A percentile compares a stretch with the other conserved stretches of the same genome.
Evolutionary conservation across 2,329 filamentous ascomycete genomes (phyloP).

Genomic region (Scedosporium minutisporum): DNA sequence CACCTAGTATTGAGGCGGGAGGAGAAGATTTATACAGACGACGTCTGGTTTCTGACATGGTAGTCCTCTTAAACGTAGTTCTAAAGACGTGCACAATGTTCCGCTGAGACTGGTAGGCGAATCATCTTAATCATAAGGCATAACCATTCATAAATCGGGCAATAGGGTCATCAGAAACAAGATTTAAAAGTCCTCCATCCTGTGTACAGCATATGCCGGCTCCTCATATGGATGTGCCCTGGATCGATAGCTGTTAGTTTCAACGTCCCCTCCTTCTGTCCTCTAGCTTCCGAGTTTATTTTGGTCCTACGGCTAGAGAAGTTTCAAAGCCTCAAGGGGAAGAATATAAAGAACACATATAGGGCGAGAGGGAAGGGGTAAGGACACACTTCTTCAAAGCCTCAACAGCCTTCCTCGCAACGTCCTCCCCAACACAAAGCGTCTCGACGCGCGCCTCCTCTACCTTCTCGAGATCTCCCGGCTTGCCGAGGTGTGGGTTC

Average conservation of each 20-base stretch:
- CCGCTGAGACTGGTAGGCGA: too few species aligned
- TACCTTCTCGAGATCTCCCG: constrained; percentile 47
- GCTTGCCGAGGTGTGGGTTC: constrained; percentile 52
- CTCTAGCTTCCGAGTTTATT: too few species aligned
- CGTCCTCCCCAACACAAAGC: constrained; percentile 49
- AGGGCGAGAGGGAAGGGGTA: constrained; percentile 1
- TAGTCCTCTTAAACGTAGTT: too few species aligned
- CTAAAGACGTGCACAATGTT: too few species aligned
- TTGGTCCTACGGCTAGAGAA: constrained; percentile 8
- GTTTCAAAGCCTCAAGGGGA: constrained; percentile 13
- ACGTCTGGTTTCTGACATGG: neutral
- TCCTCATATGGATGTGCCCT: constrained; percentile 45
- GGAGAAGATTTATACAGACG: neutral
- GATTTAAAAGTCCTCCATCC: constrained; percentile 35
- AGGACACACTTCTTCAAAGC: constrained; percentile 53
- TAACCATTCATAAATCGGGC: neutral
- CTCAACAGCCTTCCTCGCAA: constrained; percentile 44
- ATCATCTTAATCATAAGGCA: neutral
- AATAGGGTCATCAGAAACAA: neutral
- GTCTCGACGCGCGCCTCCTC: constrained; percentile 55
- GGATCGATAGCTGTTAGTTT: constrained; percentile 9
- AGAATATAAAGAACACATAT: neutral
- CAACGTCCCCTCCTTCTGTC: constrained; percentile 13
- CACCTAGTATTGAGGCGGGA: neutral
- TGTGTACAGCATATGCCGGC: constrained; percentile 37